phyloP scores from a whole-genome alignment of 257 asterid genomes.

The Fraxinus quadrangulata region DNA sequence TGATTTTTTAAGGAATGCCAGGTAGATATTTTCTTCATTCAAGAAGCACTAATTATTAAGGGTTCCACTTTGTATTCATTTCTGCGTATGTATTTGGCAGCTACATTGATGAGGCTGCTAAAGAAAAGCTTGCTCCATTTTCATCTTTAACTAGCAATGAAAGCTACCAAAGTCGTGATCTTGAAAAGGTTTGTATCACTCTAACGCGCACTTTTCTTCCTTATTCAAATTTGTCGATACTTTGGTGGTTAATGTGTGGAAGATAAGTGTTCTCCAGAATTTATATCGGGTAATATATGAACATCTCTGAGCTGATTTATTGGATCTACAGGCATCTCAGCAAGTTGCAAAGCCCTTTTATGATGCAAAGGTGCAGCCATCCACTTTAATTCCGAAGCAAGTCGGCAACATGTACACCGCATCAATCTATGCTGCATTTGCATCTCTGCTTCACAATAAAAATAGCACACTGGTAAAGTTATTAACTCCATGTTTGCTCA shows the following conservation, averaged over 20 bases:
- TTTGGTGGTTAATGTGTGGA: neutral
- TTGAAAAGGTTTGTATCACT: constrained; percentile 74
- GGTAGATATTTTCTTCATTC: constrained; percentile 44
- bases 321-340: constrained; percentile 73
- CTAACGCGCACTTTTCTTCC: neutral
- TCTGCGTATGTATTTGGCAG: constrained; percentile 42
- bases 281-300: neutral
- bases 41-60: neutral
- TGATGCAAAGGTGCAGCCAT: constrained; percentile 81
- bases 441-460: constrained; percentile 85
- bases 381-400: constrained; percentile 91
- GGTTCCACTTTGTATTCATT: constrained; percentile 18
- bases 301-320: constrained; percentile 22
- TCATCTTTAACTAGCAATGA: constrained; percentile 67
- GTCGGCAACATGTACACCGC: constrained; percentile 99
- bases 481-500: neutral
- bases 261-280: neutral
- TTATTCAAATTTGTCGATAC: neutral
- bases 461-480: constrained; percentile 66
- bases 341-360: constrained; percentile 85
- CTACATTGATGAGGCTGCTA: constrained; percentile 76
- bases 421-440: constrained; percentile 94
- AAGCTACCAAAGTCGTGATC: constrained; percentile 95
- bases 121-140: constrained; percentile 72
- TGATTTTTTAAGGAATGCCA: constrained; percentile 70